These are phyloP conservation scores for Casuarina cunninghamiana DNA, from an alignment of 306 rosid species.

Conservation along the genomic window DNA sequence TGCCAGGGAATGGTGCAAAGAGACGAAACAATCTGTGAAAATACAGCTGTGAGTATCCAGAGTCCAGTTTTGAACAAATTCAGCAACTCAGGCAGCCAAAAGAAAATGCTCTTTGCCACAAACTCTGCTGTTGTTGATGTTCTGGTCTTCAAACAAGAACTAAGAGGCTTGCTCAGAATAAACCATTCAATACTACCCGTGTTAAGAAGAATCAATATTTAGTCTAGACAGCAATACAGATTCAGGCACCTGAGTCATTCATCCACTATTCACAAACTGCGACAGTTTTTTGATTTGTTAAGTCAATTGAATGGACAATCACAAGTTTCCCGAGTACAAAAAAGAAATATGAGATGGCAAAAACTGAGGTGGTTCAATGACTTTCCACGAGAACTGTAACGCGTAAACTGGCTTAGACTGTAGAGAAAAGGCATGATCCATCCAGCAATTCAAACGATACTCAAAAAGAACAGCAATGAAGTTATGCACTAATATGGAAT, in stretches of 20 bases:
- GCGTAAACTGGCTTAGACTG: slow-evolving; percentile 9
- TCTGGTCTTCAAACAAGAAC: too few species aligned
- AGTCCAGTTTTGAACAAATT: slow-evolving; percentile 27
- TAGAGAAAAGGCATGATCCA: background rate
- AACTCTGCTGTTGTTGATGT: background rate
- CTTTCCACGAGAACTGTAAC: background rate
- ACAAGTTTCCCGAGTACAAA: background rate
- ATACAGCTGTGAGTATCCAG: slow-evolving; percentile 20
- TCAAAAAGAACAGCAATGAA: background rate
- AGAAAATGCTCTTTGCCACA: background rate
- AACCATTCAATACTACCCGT: slow-evolving; percentile 8
- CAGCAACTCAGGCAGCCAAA: slow-evolving; percentile 10
- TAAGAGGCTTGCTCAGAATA: background rate
- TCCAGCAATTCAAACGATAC: background rate
- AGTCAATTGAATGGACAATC: background rate
- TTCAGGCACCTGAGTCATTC: slow-evolving; percentile 22
- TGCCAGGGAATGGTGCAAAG: background rate
- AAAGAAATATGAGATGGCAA: background rate
- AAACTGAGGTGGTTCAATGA: slow-evolving; percentile 16
- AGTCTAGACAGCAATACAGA: background rate
- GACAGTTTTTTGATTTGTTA: background rate
- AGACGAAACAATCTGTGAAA: slow-evolving; percentile 23
- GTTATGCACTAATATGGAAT: background rate
- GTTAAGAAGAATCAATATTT: slow-evolving; percentile 8
- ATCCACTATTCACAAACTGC: background rate